Conservation (phyloP, 1,139 yeast genomes). For the Candida dubliniensis region DNA sequence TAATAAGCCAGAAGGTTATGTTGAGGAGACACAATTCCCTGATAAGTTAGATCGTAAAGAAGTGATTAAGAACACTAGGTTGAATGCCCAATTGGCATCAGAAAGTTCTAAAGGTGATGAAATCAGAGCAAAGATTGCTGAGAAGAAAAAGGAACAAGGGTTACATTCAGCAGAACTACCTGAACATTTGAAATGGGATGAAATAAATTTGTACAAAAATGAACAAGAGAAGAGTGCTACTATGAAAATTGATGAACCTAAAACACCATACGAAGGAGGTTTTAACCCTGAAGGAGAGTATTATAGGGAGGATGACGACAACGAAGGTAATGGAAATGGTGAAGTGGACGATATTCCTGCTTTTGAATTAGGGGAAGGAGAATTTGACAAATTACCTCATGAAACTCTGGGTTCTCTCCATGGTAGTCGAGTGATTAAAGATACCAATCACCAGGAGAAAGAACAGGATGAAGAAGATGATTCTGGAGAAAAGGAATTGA, state of each 20-base stretch:
- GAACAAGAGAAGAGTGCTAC: constrained; percentile 73
- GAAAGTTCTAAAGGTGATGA: constrained; percentile 34
- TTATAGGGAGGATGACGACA: constrained; percentile 71
- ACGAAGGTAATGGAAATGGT: constrained; percentile 28
- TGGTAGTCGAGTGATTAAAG: constrained; percentile 38
- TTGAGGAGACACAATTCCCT: constrained; percentile 12
- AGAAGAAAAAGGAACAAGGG: constrained; percentile 14
- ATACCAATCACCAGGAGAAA: constrained; percentile 18
- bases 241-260: constrained; percentile 92
- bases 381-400: constrained; percentile 27
- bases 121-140: constrained; percentile 41
- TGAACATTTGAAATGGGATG: constrained; percentile 67
- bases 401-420: constrained; percentile 25
- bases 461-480: constrained; percentile 31
- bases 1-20: constrained; percentile 28
- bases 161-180: constrained; percentile 7
- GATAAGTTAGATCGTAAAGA: constrained; percentile 43
- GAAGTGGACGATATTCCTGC: constrained; percentile 30
- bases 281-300: constrained; percentile 83
- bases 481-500: constrained; percentile 28
- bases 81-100: constrained; percentile 38
- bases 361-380: constrained; percentile 47
- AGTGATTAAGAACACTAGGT: constrained; percentile 43
- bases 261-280: constrained; percentile 95
- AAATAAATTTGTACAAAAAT: constrained; percentile 60